phyloP scores from a whole-genome alignment of 768 basidiomycete genomes.

The Obba rivulosa region DNA sequence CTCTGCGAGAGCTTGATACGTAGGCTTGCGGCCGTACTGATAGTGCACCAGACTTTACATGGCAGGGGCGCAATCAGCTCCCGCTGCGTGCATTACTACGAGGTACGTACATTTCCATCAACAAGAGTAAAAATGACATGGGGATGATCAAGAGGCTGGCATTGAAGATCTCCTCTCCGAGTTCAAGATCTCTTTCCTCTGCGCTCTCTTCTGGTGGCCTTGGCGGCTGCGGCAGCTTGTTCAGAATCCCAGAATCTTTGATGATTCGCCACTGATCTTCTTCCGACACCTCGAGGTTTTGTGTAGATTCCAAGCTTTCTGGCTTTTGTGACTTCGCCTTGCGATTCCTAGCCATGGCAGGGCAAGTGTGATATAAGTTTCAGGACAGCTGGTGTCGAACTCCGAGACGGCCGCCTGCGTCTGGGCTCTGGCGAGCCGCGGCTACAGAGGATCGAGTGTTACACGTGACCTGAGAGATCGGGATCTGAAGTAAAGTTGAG shows the following conservation, averaged over 20 bases:
- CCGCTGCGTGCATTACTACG: not conserved
- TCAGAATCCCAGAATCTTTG: conserved; percentile 48
- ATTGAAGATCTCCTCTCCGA: conserved; percentile 68
- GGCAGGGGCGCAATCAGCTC: not conserved
- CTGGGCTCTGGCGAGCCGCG: no score
- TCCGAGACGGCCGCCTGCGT: no score
- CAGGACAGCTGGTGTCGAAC: no score
- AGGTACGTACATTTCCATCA: conserved; percentile 80
- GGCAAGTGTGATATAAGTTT: no score
- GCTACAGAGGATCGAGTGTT: no score
- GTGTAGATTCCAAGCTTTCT: not conserved
- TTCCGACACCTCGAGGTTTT: conserved; percentile 47
- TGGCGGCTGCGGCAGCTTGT: conserved; percentile 10
- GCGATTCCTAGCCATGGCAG: conserved; percentile 18
- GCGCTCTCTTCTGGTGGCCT: conserved; percentile 3
- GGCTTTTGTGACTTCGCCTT: conserved; percentile 5
- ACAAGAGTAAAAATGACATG: conserved; percentile 63
- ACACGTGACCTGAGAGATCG: no score
- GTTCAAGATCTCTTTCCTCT: conserved; percentile 34
- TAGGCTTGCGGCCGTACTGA: conserved; percentile 66
- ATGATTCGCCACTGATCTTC: conserved; percentile 78
- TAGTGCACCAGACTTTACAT: conserved; percentile 61
- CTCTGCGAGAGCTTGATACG: conserved; percentile 42
- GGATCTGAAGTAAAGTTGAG: no score
- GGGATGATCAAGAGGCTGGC: conserved; percentile 64